These are phyloP conservation scores for Mortierella antarctica DNA, from an alignment of 192 early-diverging fungal species.

Conservation along the genomic window DNA sequence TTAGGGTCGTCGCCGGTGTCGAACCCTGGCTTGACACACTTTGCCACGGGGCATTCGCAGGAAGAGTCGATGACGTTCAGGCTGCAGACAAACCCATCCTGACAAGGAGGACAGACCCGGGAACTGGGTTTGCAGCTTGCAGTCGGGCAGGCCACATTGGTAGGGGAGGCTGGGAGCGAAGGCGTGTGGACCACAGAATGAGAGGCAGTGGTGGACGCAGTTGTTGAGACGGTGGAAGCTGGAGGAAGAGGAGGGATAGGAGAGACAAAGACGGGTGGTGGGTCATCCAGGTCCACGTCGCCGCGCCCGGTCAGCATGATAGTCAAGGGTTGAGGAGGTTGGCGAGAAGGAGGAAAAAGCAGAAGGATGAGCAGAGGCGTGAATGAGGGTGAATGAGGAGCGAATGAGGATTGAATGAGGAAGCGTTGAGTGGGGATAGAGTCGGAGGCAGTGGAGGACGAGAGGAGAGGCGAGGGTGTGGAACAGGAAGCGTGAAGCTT, in stretches of 20 bases:
- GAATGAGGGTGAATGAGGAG: background rate
- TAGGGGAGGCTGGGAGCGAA: background rate
- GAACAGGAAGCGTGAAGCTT: no score
- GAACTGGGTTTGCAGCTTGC: conserved; percentile 7
- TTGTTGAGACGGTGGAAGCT: background rate
- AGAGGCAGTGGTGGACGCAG: background rate
- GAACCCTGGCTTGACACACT: conserved; percentile 31
- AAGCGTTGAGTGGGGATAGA: background rate
- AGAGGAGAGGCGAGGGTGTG: no score
- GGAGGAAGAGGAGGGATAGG: background rate
- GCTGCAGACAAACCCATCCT: conserved; percentile 14
- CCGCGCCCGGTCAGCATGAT: background rate
- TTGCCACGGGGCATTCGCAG: conserved; percentile 36
- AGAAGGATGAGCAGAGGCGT: background rate
- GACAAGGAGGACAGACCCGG: conserved; percentile 24
- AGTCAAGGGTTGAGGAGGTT: background rate
- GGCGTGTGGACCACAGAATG: background rate
- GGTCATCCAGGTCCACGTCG: background rate
- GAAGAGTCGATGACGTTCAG: conserved; percentile 23
- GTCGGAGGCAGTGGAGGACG: no score
- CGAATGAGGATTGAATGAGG: background rate
- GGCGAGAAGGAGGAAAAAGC: background rate
- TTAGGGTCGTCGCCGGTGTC: conserved; percentile 15
- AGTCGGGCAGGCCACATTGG: background rate
- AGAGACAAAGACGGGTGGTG: background rate